Evolutionary conservation across 2,329 filamentous ascomycete species (phyloP), one percentile per base, ranked within the genome.

Genomic region (Cladobotryum mycophilum): DNA sequence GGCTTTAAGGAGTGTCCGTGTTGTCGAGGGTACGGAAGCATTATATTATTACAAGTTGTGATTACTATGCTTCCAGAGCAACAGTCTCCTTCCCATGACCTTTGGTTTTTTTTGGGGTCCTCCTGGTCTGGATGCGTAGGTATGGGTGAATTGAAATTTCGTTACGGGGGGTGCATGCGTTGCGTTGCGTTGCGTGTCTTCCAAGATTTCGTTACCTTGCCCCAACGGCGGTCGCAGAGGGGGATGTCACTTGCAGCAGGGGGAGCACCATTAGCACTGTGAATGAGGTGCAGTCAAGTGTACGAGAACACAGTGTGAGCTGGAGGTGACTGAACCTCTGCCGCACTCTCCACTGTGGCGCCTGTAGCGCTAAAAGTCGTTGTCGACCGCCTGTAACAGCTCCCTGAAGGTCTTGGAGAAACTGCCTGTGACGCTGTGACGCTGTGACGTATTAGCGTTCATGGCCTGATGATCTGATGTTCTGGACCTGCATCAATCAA

Each of bases 171-270:
- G 25, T 30, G 25, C 25, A 30, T 30, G 25, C 9, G 25, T 30
- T 20, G 20, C 20, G 20, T 20, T 20, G 20, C 20, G 25, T 53
- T 53, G 51, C 51, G 51, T 53, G 51, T 53, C 42, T 45, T 49
- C 49, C 42, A 34, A 42, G 45, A 49, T 33, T 33, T 30, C 3
- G 3, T 5, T 20, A 3, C 20, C 20, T 20, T 20, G 18, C 41
- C 48, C 48, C 48, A 40, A 45, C n/a, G 15, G 40, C 35, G 49
- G 49, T 47, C 25, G 25, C 25, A 30, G 18, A 33, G 47, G 51
- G 45, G 38, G 51, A 53, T 53, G 51, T 53, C 51, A 53, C 49
- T 41, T 53, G 22, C 36, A 41, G 38, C 33, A 41, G 36, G 38
- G 15, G 41, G 40, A 11, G 36, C 17, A 30, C 30, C 41, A 46